A percentile compares a stretch with the other conserved stretches of the same genome.
Evolutionary conservation across 495 filamentous ascomycete genomes (phyloP).

Genomic region (Sphaerosporella brunnea): DNA sequence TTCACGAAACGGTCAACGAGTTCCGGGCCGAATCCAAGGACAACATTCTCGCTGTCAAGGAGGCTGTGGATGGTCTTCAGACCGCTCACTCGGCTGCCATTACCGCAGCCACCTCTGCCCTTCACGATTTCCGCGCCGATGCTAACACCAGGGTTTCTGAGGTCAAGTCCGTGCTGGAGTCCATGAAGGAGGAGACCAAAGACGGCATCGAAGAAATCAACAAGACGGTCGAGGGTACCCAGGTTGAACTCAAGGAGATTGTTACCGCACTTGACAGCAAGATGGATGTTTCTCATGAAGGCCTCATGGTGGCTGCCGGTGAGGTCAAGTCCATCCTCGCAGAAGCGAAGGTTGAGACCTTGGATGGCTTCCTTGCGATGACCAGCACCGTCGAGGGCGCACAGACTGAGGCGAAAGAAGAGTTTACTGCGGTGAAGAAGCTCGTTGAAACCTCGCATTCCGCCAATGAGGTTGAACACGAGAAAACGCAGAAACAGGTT

Average conservation of each 20-base stretch:
- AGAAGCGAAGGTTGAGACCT: conserved; percentile 10
- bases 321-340: conserved; percentile 12
- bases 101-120: conserved; percentile 25
- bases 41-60: conserved; percentile 8
- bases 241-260: conserved; percentile 27
- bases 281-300: conserved; percentile 16
- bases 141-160: conserved; percentile 41
- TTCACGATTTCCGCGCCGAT: conserved; percentile 22
- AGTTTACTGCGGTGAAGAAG: conserved; percentile 23
- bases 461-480: conserved; percentile 14
- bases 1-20: conserved; percentile 12
- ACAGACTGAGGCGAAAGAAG: conserved; percentile 34
- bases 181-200: conserved; percentile 57
- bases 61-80: conserved; percentile 12
- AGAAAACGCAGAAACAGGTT: conserved; percentile 21
- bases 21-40: conserved; percentile 18
- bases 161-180: conserved; percentile 63
- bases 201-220: conserved; percentile 63
- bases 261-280: conserved; percentile 24
- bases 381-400: conserved; percentile 36
- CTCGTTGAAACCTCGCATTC: conserved; percentile 16
- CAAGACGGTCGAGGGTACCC: conserved; percentile 59
- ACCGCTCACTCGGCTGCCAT: conserved; percentile 24
- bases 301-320: conserved; percentile 4
- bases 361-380: conserved; percentile 16